Evolutionary conservation across 805 yeast species (phyloP).

Genomic region (Kuraishia piskuri): DNA sequence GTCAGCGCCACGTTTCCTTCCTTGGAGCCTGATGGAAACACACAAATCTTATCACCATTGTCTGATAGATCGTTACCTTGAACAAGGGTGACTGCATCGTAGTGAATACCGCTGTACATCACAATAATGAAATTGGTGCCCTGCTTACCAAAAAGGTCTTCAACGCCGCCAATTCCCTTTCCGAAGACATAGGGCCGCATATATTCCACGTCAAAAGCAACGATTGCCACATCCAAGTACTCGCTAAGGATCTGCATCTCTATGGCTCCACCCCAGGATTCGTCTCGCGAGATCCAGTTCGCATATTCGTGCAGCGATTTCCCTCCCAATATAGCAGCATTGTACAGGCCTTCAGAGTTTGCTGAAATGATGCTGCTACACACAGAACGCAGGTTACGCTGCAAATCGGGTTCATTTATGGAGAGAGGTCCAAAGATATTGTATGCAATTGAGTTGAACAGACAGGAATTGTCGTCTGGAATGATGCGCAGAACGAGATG

Average conservation of each 20-base stretch:
- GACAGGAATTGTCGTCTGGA: conserved; percentile 74
- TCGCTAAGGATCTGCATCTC: conserved; percentile 57
- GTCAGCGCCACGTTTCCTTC: conserved; percentile 25
- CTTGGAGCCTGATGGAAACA: conserved; percentile 28
- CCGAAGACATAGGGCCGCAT: conserved; percentile 45
- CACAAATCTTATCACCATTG: conserved; percentile 26
- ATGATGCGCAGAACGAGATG: conserved; percentile 44
- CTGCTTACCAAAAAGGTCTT: conserved; percentile 20
- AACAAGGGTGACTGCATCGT: conserved; percentile 49
- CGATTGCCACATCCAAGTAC: conserved; percentile 40
- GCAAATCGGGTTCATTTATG: conserved; percentile 31
- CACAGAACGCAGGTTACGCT: conserved; percentile 39
- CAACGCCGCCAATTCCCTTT: neutral
- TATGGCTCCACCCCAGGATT: conserved; percentile 81
- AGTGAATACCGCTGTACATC: conserved; percentile 65
- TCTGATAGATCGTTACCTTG: conserved; percentile 13
- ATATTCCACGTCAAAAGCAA: conserved; percentile 58
- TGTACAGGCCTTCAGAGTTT: conserved; percentile 34
- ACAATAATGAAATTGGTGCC: conserved; percentile 37
- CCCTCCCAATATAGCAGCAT: conserved; percentile 57
- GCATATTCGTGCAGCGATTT: conserved; percentile 38
- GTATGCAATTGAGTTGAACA: conserved; percentile 58
- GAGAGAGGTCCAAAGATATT: conserved; percentile 26
- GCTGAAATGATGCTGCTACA: conserved; percentile 37
- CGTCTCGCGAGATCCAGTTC: conserved; percentile 50